Evolutionary conservation across 352 stramenopile species (phyloP), one percentile per base, ranked within the genome.

Genomic region (Saprolegnia diclina): DNA sequence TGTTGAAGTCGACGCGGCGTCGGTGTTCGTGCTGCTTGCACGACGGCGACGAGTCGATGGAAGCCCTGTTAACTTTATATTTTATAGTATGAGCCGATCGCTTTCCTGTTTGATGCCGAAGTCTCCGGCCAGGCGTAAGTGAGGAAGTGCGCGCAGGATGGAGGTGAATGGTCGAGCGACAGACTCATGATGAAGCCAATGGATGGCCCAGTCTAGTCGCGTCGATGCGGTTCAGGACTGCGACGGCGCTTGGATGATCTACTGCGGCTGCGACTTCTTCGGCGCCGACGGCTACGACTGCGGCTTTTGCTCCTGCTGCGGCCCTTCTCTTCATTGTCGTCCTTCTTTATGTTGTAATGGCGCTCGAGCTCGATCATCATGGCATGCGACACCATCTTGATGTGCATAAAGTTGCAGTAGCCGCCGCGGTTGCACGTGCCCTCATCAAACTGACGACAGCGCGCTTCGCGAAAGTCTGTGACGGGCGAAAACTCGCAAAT

Each of bases 401-500:
- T 96, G 78, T 99, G 98, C 95, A 99, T 99, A 75, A 99, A 99
- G 82, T 99, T 99, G 85, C 98, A 99, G 76, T 99, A 99, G 18
- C 94, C 95, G 22, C 97, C 97, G 22, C 97, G 85, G 72, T 91
- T 92, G 82, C 98, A 99, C 22, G 89, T 96, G 70, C 94, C 93
- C 82, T 99, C 96, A 72, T 99, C 97, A 74, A 98, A 99, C 79
- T 99, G 97, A 52, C 97, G 85, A 79, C 98, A 99, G 37, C 96
- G 77, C 6, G 97, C 97, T 76, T 99, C 96, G 67, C 93, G 81
- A 76, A 99, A 99, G 78, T 99, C 97, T 14, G 96, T 99, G 22
- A 99, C 98, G 9, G 97, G 97, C 53, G 92, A 98, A 76, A 99
- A 99, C 74, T 99, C 98, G 55, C 94, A 97, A 55, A 98, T 86